Base-by-base conservation (phyloP, 1,284 basidiomycete species). In the Wolfiporia cocos region DNA sequence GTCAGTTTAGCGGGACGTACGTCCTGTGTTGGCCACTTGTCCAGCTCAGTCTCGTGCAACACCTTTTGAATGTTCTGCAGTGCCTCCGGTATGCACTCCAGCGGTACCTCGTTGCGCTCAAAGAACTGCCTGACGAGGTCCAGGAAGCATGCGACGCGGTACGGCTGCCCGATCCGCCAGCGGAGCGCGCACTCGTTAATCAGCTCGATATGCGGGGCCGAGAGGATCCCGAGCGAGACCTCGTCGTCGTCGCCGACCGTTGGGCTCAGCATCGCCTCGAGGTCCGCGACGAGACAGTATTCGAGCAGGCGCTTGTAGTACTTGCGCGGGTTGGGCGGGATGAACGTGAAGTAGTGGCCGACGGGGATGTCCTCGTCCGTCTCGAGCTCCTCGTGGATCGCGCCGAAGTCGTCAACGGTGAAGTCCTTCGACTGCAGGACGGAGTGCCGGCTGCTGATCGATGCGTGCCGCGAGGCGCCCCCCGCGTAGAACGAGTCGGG, bases 201-300 rank as follows among this genome's bases (percentile, higher is more conserved):
- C 26, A 99, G 68, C 43, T 90, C 85, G 34, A 90, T 72, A 59
- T 98, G 92, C 14, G 74, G 59, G 1, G 76, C 58, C 0, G 91
- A 92, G n/a, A 99, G 67, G 43, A 99, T 98, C 9, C 90, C 90
- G 23, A 99, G 68, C 1, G 92, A 92, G 3, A 99, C 95, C 65
- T 99, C 93, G 52, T 98, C 92, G 54, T 93, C 90, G 52, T 97
- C 95, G 24, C 92, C 86, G 26, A 97, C 82, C 34, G 86, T 83
- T 9, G 82, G 81, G 47, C 81, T 83, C 45, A 87, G 73, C 83
- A 99, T 93, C 28, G 84, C 78, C 57, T 94, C 90, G 38, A 99
- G 70, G 62, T 99, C 96, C 33, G 77, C 74, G 26, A 86, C 74
- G 34, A 99, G 76, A 58, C 93, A 95, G 40, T 80, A 70, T 54